phyloP scores from a whole-genome alignment of 1,284 basidiomycete genomes.

The Boletellus deceptivus region DNA sequence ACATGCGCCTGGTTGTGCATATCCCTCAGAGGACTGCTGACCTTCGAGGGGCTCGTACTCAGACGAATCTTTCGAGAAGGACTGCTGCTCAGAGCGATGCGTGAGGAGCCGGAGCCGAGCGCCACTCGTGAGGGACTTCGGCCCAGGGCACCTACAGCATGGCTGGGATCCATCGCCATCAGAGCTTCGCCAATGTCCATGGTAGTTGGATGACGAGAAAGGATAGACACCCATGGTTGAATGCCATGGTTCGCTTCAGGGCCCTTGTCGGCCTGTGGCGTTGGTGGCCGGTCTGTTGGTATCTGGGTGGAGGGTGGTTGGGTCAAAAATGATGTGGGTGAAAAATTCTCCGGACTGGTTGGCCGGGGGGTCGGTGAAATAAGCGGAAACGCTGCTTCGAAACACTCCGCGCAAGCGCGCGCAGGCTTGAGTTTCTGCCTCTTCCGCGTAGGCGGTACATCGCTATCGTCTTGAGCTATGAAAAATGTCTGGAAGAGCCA shows the following conservation, averaged over 20 bases:
- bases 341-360: conserved; percentile 15
- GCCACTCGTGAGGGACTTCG: conserved; percentile 27
- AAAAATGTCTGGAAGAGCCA: conserved; percentile 65
- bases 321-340: conserved; percentile 2
- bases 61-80: conserved; percentile 26
- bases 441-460: conserved; percentile 36
- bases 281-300: conserved; percentile 20
- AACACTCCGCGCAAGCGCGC: conserved; percentile 83
- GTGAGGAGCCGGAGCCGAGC: conserved; percentile 32
- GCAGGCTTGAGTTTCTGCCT: conserved; percentile 60
- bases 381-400: conserved; percentile 78
- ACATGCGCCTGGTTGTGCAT: conserved; percentile 5
- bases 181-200: conserved; percentile 33
- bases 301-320: conserved; percentile 11
- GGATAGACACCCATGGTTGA: conserved; percentile 35
- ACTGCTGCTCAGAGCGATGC: conserved; percentile 16
- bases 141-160: conserved; percentile 13
- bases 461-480: conserved; percentile 53
- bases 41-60: conserved; percentile 25
- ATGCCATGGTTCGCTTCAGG: conserved; percentile 14
- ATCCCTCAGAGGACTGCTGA: conserved; percentile 21
- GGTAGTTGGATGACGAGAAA: conserved; percentile 16
- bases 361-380: conserved; percentile 26
- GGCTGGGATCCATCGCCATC: conserved; percentile 41
- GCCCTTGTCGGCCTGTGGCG: conserved; percentile 19